These are phyloP conservation scores for Benincasa hispida DNA, from an alignment of 306 rosid genomes.

Conservation along the genomic window DNA sequence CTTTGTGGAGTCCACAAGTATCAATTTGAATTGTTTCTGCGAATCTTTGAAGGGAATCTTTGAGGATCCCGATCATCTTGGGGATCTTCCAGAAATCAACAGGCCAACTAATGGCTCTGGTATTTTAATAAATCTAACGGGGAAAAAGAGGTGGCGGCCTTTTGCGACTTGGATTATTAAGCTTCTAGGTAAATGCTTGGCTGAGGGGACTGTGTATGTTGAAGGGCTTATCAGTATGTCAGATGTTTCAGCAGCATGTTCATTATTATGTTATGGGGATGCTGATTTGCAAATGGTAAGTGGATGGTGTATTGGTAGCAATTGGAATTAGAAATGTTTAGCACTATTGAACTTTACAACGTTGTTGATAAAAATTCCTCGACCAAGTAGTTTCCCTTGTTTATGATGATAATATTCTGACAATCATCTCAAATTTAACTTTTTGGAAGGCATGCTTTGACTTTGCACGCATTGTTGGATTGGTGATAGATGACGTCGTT, in stretches of 20 bases:
- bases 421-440: constrained; percentile 5
- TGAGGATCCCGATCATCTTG: constrained; percentile 39
- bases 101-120: constrained; percentile 55
- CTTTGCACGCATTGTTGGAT: constrained; percentile 45
- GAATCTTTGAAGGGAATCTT: constrained; percentile 36
- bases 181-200: constrained; percentile 59
- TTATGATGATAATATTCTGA: constrained; percentile 5
- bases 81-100: constrained; percentile 41
- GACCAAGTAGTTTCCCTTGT: not conserved
- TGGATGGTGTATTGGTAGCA: constrained; percentile 8
- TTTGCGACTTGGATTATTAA: constrained; percentile 76
- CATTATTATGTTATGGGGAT: constrained; percentile 72
- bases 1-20: constrained; percentile 22
- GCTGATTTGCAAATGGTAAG: constrained; percentile 81
- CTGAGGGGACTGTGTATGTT: constrained; percentile 79
- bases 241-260: constrained; percentile 57
- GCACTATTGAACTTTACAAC: not conserved
- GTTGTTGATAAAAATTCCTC: constrained; percentile 12
- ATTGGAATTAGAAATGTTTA: not conserved
- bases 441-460: constrained; percentile 83
- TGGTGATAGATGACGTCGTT: constrained; percentile 42
- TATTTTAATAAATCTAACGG: constrained; percentile 45
- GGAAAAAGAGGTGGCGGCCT: constrained; percentile 59
- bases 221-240: constrained; percentile 58
- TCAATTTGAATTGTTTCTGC: constrained; percentile 50